These are phyloP conservation scores for Trichomonascaceae sp. DNA, from an alignment of 1,139 yeast species.

Conservation along the genomic window DNA sequence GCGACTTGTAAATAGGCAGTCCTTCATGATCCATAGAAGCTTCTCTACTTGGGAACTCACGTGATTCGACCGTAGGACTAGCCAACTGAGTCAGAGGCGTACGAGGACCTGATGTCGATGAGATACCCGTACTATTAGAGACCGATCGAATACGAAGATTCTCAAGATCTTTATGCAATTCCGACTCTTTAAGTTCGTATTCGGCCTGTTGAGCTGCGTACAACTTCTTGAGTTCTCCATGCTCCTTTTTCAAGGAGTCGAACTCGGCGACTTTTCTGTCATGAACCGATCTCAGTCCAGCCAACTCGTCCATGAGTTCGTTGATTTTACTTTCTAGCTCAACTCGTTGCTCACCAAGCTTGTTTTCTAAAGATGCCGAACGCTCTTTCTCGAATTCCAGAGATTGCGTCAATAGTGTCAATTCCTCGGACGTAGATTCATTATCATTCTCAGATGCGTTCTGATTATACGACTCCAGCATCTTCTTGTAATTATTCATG, in stretches of 20 bases:
- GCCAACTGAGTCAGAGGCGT: constrained; percentile 1
- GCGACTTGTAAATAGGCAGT: constrained; percentile 12
- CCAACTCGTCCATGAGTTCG: neutral
- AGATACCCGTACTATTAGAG: constrained; percentile 12
- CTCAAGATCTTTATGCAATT: constrained; percentile 26
- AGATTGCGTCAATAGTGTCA: constrained; percentile 3
- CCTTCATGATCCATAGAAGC: neutral
- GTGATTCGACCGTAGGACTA: neutral
- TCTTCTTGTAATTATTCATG: constrained; percentile 24
- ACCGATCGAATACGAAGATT: constrained; percentile 11
- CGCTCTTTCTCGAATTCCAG: constrained; percentile 11
- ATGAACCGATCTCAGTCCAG: neutral
- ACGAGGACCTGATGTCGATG: constrained; percentile 10
- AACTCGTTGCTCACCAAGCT: constrained; percentile 8
- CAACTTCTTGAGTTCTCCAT: constrained; percentile 19
- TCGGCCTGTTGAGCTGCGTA: constrained; percentile 28
- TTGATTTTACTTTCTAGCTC: constrained; percentile 3
- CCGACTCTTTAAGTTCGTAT: constrained; percentile 28
- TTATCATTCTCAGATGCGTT: neutral
- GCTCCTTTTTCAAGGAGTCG: constrained; percentile 19
- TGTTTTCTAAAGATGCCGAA: constrained; percentile 5
- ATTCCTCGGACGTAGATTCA: neutral
- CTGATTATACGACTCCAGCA: constrained; percentile 6
- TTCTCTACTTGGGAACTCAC: neutral
- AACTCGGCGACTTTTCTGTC: neutral